Base-by-base conservation (phyloP, 2,329 filamentous ascomycete genomes). In the Fusarium solani-melongenae region DNA sequence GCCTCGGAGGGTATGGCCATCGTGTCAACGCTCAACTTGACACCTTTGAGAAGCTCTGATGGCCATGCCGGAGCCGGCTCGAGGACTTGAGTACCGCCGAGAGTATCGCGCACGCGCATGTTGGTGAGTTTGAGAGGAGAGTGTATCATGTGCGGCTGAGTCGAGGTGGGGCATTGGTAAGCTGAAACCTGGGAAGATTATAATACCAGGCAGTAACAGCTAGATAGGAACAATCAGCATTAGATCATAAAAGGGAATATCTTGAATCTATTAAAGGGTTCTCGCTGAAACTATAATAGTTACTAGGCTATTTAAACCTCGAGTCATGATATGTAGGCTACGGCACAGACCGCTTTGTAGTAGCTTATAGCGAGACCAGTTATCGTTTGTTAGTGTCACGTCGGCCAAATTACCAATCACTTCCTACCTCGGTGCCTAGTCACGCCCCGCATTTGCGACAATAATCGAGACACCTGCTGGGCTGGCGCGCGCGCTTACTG, bases 111-210 rank as follows among this genome's bases (percentile, higher is more conserved):
- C 17, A 11, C 24, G 15, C 46, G 46, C 46, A 53, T 53, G 10
- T 8, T 29, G 46, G 27, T 53, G 27, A 53, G 46, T 17, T 53
- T 53, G 27, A 20, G 46, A 53, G 46, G 46, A 53, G 27, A 53
- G 17, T n/a, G 46, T 15, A 12, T n/a, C 46, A 29, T 5, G 27
- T 53, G 46, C 46, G 46, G 27, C 46, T 53, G 27, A 53, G 46
- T 27, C 17, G 46, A 53, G 46, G 46, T 53, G 46, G 46, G 46
- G 46, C 41, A 24, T 46, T 27, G 24, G 27, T 53, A 51, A 51
- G 46, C 46, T 31, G 46, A 51, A n/a, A n/a, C 27, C 27, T 51
- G 15, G 46, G 15, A 51, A 11, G 46, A 4, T 17, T 6, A 6
- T 31, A n/a, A 31, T 51, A 51, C 17, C 46, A 31, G 24, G 1